Conservation (phyloP, 2,329 filamentous ascomycete species). For the Orbilia oligospora region DNA sequence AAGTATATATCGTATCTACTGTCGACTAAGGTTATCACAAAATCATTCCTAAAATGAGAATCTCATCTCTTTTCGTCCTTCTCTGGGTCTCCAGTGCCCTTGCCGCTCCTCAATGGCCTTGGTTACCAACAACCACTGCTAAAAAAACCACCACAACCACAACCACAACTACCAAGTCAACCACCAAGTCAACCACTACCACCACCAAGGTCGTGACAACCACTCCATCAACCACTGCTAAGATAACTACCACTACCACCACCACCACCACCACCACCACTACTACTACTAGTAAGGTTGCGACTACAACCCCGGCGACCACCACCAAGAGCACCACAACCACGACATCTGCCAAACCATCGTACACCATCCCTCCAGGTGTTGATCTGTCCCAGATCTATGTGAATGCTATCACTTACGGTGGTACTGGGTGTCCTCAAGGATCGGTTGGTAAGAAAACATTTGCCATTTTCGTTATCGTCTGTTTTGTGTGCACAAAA, state of each 20-base stretch:
- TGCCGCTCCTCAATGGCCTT: slow-evolving; percentile 10
- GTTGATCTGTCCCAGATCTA: slow-evolving; percentile 37
- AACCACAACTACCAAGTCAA: neutral
- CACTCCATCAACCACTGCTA: slow-evolving; percentile 1
- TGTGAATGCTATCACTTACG: slow-evolving; percentile 44
- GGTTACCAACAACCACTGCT: neutral
- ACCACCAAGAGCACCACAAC: slow-evolving; percentile 9
- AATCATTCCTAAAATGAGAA: neutral
- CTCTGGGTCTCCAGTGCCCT: slow-evolving; percentile 9
- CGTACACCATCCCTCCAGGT: slow-evolving; percentile 33
- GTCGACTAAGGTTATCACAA: too few species aligned
- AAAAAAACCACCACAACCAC: slow-evolving; percentile 4
- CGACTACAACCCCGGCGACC: slow-evolving; percentile 15
- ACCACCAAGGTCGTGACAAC: neutral
- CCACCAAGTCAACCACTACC: slow-evolving; percentile 1
- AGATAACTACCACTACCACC: slow-evolving; percentile 1
- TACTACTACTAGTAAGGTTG: slow-evolving; percentile 15
- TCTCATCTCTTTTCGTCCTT: slow-evolving; percentile 2
- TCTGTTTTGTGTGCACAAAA: too few species aligned
- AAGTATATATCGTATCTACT: too few species aligned
- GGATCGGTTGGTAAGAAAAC: slow-evolving; percentile 40
- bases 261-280: slow-evolving; percentile 7
- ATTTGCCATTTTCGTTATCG: too few species aligned
- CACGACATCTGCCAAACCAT: slow-evolving; percentile 26
- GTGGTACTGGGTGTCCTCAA: slow-evolving; percentile 44